A percentile compares a stretch with the other conserved stretches of the same genome.
Conservation (phyloP, 164 flowering plant genomes). For the Dillenia suffruticosa region DNA sequence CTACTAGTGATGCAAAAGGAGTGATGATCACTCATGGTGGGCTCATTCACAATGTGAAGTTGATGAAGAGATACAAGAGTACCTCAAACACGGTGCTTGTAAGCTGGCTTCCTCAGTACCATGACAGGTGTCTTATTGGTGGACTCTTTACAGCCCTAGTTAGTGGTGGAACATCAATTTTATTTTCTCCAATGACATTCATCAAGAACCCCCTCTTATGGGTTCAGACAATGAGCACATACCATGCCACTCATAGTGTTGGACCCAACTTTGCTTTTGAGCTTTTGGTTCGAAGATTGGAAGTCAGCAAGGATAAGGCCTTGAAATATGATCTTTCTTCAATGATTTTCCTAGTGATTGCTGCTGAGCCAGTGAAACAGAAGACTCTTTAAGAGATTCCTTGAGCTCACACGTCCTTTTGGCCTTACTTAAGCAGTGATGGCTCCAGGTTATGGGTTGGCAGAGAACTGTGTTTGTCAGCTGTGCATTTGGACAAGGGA, state of each 20-base stretch:
- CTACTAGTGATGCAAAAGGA: constrained; percentile 87
- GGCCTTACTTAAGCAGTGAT: constrained; percentile 55
- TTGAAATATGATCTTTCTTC: constrained; percentile 57
- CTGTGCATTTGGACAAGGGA: constrained; percentile 69
- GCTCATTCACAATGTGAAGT: constrained; percentile 71
- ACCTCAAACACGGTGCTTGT: constrained; percentile 65
- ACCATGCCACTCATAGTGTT: constrained; percentile 71
- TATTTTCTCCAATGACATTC: constrained; percentile 78
- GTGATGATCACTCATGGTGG: constrained; percentile 88
- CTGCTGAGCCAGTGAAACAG: constrained; percentile 83
- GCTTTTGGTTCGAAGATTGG: constrained; percentile 57
- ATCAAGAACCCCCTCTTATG: constrained; percentile 74
- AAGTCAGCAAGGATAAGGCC: constrained; percentile 37
- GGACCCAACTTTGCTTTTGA: constrained; percentile 86
- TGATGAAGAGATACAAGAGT: constrained; percentile 71
- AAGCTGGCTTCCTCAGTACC: constrained; percentile 93
- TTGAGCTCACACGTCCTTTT: constrained; percentile 55
- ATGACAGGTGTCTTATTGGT: constrained; percentile 86
- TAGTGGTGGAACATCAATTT: constrained; percentile 64
- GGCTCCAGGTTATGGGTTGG: constrained; percentile 90
- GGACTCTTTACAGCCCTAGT: constrained; percentile 75
- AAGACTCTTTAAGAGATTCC: constrained; percentile 58
- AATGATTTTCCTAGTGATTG: constrained; percentile 72
- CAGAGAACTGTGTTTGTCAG: constrained; percentile 76
- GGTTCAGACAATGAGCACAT: constrained; percentile 61